Evolutionary conservation across 1,139 yeast species (phyloP).

Genomic region (Kodamaea plutei): DNA sequence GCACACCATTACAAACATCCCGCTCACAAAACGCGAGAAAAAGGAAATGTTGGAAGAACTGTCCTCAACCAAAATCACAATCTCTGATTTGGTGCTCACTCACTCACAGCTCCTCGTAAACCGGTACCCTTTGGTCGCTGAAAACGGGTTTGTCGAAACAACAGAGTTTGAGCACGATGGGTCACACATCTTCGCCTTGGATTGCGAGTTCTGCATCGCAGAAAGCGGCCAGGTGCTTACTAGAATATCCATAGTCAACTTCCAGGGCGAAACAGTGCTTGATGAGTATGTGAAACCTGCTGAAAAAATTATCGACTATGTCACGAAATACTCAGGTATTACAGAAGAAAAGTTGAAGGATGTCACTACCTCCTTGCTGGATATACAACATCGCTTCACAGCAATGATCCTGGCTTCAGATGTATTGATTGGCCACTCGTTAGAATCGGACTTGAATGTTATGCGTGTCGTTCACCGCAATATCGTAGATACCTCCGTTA

Average conservation of each 20-base stretch:
- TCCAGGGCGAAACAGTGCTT: slow-evolving; percentile 53
- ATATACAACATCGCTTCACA: slow-evolving; percentile 59
- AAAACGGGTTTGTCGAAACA: slow-evolving; percentile 59
- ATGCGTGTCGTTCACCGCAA: slow-evolving; percentile 56
- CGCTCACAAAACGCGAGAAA: slow-evolving; percentile 54
- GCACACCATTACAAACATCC: slow-evolving; percentile 52
- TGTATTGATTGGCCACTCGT: slow-evolving; percentile 67
- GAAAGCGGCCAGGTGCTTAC: slow-evolving; percentile 64
- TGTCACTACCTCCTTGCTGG: slow-evolving; percentile 62
- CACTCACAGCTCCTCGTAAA: slow-evolving; percentile 42
- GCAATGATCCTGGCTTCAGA: slow-evolving; percentile 47
- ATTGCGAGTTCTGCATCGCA: slow-evolving; percentile 88
- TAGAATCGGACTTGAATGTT: slow-evolving; percentile 64
- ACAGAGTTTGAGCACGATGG: slow-evolving; percentile 46
- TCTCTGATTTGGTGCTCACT: slow-evolving; percentile 51
- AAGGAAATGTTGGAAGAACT: slow-evolving; percentile 28
- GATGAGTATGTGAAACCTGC: slow-evolving; percentile 78
- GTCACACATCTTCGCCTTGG: slow-evolving; percentile 70
- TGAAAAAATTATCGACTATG: slow-evolving; percentile 69
- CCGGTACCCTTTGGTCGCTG: slow-evolving; percentile 56
- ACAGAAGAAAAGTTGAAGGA: slow-evolving; percentile 60
- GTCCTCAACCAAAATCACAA: slow-evolving; percentile 39
- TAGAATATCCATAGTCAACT: slow-evolving; percentile 70
- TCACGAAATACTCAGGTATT: slow-evolving; percentile 83
- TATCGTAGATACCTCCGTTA: slow-evolving; percentile 65